These are phyloP conservation scores for Przewalskia tangutica DNA, from an alignment of 257 asterid species.

Conservation along the genomic window DNA sequence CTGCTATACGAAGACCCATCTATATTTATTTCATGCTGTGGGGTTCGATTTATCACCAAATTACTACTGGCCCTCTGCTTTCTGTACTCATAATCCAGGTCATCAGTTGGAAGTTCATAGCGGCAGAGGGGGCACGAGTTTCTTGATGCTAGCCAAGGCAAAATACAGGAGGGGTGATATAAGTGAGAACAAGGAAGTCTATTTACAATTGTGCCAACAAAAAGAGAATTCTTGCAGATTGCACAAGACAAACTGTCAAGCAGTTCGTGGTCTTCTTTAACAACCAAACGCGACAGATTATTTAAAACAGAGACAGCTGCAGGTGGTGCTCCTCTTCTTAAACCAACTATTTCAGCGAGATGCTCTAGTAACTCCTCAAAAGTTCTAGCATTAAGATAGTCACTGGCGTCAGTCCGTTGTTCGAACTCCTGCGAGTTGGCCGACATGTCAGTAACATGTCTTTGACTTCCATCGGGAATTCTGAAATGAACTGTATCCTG, in stretches of 20 bases:
- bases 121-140: conserved; percentile 95
- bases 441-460: conserved; percentile 16
- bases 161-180: conserved; percentile 73
- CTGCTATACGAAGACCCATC: conserved; percentile 26
- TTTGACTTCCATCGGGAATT: conserved; percentile 20
- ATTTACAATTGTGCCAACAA: conserved; percentile 49
- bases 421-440: conserved; percentile 26
- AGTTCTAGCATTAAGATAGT: conserved; percentile 42
- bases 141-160: conserved; percentile 75
- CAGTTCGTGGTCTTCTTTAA: conserved; percentile 33
- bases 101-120: conserved; percentile 84
- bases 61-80: conserved; percentile 22
- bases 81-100: conserved; percentile 60
- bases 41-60: conserved; percentile 9
- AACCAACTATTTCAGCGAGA: conserved; percentile 49
- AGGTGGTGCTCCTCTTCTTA: conserved; percentile 71
- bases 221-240: conserved; percentile 74
- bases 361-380: conserved; percentile 48
- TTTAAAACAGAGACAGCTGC: conserved; percentile 54
- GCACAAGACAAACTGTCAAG: conserved; percentile 54
- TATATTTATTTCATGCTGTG: conserved; percentile 25
- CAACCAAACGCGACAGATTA: conserved; percentile 35
- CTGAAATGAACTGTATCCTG: conserved; percentile 22
- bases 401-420: conserved; percentile 26
- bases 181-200: conserved; percentile 77